Evolutionary conservation across 2,329 filamentous ascomycete species (phyloP).

Genomic region (Trichoderma koningii): DNA sequence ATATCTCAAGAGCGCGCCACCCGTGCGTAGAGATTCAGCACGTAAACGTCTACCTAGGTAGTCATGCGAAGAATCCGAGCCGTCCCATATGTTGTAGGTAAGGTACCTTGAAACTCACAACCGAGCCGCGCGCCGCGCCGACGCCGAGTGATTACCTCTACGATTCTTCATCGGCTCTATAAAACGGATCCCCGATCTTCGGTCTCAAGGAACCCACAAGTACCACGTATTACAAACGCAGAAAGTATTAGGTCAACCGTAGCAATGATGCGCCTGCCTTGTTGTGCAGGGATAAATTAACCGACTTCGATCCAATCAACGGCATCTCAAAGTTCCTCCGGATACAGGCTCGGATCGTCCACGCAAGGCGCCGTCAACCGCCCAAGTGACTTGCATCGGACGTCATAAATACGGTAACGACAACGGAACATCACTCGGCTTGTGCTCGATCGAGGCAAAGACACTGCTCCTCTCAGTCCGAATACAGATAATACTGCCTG

Average conservation of each 20-base stretch:
- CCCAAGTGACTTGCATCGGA: neutral
- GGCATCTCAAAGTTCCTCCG: constrained; percentile 11
- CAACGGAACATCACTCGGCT: too few species aligned
- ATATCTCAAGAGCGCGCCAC: constrained; percentile 16
- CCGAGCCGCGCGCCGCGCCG: too few species aligned
- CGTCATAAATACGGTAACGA: constrained; percentile 7
- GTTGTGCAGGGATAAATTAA: neutral
- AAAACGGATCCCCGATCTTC: too few species aligned
- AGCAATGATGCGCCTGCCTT: neutral
- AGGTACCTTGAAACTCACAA: too few species aligned
- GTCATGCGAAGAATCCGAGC: too few species aligned
- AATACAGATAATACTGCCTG: too few species aligned
- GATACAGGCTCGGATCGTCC: constrained; percentile 14
- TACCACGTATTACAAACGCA: too few species aligned
- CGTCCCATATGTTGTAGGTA: too few species aligned
- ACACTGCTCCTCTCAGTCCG: too few species aligned
- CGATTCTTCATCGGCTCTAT: too few species aligned
- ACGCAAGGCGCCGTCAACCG: neutral
- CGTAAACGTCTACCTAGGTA: neutral
- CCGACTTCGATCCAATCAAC: neutral
- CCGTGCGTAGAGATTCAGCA: constrained; percentile 1
- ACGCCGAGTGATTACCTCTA: too few species aligned
- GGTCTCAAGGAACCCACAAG: too few species aligned
- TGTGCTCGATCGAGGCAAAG: neutral
- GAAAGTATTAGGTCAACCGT: neutral